Conservation (phyloP, 169 alveolate species). For the Cryptosporidium sp. region DNA sequence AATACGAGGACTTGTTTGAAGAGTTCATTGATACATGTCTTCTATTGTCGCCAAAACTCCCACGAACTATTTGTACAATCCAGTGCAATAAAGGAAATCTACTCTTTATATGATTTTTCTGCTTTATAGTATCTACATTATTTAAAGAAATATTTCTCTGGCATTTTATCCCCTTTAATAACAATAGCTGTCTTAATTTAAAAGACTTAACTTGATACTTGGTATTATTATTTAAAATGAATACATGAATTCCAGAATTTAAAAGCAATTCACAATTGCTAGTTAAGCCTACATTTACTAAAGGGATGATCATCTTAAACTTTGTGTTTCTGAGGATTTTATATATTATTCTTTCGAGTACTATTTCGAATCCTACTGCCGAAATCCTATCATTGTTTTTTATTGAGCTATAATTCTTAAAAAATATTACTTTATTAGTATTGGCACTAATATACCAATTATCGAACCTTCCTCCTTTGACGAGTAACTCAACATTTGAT, state of each 20-base stretch:
- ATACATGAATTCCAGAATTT: conserved; percentile 10
- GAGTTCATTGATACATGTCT: conserved; percentile 21
- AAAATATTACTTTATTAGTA: conserved; percentile 12
- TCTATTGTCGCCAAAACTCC: conserved; percentile 22
- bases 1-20: not conserved
- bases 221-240: conserved; percentile 35
- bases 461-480: conserved; percentile 70
- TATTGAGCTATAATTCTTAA: not conserved
- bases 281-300: not conserved
- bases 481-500: conserved; percentile 37
- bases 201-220: conserved; percentile 41
- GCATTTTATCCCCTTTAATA: conserved; percentile 59
- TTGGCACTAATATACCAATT: conserved; percentile 56
- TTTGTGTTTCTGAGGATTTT: not conserved
- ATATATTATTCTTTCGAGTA: conserved; percentile 40
- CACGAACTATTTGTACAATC: conserved; percentile 53
- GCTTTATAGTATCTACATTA: conserved; percentile 8
- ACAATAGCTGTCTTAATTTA: conserved; percentile 57
- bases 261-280: not conserved
- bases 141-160: conserved; percentile 40
- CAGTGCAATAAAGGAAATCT: conserved; percentile 45
- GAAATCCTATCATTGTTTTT: conserved; percentile 36
- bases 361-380: conserved; percentile 66
- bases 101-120: conserved; percentile 11
- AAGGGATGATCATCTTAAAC: conserved; percentile 1